A percentile compares a stretch with the other conserved stretches of the same genome.
These are phyloP conservation scores for Penicillium fimorum DNA, from an alignment of 495 filamentous ascomycete genomes.

Conservation along the genomic window DNA sequence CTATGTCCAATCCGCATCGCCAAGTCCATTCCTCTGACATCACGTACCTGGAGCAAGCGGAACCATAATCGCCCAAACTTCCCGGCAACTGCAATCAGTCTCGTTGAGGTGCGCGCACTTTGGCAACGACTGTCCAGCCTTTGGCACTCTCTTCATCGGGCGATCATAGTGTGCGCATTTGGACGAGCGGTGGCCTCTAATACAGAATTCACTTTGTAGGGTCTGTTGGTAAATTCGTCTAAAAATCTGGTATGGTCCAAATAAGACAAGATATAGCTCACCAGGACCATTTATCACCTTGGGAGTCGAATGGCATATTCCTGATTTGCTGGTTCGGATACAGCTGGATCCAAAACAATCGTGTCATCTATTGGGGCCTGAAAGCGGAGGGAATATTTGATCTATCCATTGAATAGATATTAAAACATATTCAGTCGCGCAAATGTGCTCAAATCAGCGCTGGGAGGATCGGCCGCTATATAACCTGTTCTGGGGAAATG, in stretches of 20 bases:
- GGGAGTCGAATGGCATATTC: constrained; percentile 6
- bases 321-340: background rate
- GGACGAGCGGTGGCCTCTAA: constrained; percentile 5
- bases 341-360: background rate
- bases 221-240: background rate
- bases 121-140: constrained; percentile 1
- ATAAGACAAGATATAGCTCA: background rate
- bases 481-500: background rate
- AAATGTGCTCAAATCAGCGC: constrained; percentile 3
- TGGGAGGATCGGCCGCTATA: background rate
- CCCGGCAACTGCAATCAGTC: constrained; percentile 1
- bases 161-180: constrained; percentile 9
- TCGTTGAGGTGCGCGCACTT: background rate
- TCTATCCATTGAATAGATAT: background rate
- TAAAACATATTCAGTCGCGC: background rate
- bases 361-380: background rate
- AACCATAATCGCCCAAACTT: constrained; percentile 7
- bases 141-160: constrained; percentile 5
- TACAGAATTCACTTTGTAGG: background rate
- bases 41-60: constrained; percentile 4
- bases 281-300: constrained; percentile 7
- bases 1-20: background rate
- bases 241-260: background rate
- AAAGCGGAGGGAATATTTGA: background rate
- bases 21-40: background rate